A percentile compares a stretch with the other conserved stretches of the same genome.
phyloP scores from a whole-genome alignment of 2,329 filamentous ascomycete genomes.

The Colletotrichum melonis region DNA sequence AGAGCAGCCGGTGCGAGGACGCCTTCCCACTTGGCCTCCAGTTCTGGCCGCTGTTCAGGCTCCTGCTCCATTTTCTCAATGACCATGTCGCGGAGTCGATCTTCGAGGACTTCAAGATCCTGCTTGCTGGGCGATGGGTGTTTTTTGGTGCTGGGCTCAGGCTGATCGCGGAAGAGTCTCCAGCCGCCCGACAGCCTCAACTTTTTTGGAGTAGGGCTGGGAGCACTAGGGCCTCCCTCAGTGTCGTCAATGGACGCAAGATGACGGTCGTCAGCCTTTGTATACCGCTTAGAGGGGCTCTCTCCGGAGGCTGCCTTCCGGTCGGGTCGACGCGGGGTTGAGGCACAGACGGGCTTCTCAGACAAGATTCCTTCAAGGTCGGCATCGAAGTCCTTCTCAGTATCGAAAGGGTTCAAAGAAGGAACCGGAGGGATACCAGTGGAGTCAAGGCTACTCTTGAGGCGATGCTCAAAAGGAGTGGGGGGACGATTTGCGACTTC shows the following conservation, averaged over 20 bases:
- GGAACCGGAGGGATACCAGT: slow-evolving; percentile 14
- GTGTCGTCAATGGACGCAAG: background rate
- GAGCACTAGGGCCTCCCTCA: background rate
- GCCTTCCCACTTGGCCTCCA: slow-evolving; percentile 16
- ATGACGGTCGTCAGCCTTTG: background rate
- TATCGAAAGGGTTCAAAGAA: slow-evolving; percentile 44
- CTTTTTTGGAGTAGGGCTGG: background rate
- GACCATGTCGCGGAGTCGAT: slow-evolving; percentile 43
- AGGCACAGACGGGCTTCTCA: slow-evolving; percentile 49
- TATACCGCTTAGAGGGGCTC: slow-evolving; percentile 19
- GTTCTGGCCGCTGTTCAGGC: slow-evolving; percentile 20
- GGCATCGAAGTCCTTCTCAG: slow-evolving; percentile 50
- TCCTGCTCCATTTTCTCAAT: slow-evolving; percentile 20
- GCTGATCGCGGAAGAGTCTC: slow-evolving; percentile 14
- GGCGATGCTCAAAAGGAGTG: slow-evolving; percentile 39
- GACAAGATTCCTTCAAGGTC: slow-evolving; percentile 52
- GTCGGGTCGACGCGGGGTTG: slow-evolving; percentile 48
- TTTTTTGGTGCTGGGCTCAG: slow-evolving; percentile 47
- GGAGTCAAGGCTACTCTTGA: slow-evolving; percentile 31
- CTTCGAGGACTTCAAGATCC: slow-evolving; percentile 51
- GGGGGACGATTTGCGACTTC: slow-evolving; percentile 33
- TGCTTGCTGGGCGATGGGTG: slow-evolving; percentile 58
- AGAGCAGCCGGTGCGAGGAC: background rate
- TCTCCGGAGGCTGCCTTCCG: background rate
- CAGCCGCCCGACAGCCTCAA: slow-evolving; percentile 8